These are phyloP conservation scores for Pyricularia sp. DNA, from an alignment of 2,329 filamentous ascomycete species.

Conservation along the genomic window DNA sequence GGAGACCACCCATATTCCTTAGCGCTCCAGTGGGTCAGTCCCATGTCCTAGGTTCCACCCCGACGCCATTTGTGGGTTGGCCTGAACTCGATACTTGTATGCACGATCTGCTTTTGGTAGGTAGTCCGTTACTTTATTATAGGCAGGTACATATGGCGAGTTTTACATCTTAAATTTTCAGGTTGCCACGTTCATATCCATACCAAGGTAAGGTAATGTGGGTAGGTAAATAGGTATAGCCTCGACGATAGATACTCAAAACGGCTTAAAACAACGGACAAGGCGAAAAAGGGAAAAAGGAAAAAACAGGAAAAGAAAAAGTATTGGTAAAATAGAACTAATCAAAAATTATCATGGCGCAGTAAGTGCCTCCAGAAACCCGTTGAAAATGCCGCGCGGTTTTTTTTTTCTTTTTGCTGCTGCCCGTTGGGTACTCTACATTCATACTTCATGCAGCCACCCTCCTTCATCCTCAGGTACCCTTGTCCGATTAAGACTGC, in stretches of 20 bases:
- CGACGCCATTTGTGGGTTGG: background rate
- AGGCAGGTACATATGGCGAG: background rate
- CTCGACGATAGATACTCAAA: too few species aligned
- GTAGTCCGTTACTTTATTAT: background rate
- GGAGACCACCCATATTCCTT: background rate
- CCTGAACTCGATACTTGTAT: background rate
- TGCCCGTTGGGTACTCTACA: background rate
- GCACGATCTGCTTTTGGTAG: background rate
- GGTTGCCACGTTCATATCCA: background rate
- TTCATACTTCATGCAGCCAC: background rate
- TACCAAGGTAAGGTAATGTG: background rate
- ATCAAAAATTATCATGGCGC: too few species aligned
- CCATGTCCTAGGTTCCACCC: background rate
- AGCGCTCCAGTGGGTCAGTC: background rate
- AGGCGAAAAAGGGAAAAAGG: too few species aligned
- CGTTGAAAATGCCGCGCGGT: background rate
- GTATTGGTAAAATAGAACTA: too few species aligned
- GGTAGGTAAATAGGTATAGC: too few species aligned
- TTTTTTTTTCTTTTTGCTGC: too few species aligned
- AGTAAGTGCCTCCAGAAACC: background rate
- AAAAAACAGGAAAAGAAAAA: too few species aligned
- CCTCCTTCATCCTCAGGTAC: background rate
- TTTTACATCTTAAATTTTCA: background rate
- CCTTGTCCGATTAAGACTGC: background rate
- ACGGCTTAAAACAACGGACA: too few species aligned